Evolutionary conservation across 768 basidiomycete genomes (phyloP), one percentile per base, ranked within the genome.

Genomic region (Termitomyces sp.): DNA sequence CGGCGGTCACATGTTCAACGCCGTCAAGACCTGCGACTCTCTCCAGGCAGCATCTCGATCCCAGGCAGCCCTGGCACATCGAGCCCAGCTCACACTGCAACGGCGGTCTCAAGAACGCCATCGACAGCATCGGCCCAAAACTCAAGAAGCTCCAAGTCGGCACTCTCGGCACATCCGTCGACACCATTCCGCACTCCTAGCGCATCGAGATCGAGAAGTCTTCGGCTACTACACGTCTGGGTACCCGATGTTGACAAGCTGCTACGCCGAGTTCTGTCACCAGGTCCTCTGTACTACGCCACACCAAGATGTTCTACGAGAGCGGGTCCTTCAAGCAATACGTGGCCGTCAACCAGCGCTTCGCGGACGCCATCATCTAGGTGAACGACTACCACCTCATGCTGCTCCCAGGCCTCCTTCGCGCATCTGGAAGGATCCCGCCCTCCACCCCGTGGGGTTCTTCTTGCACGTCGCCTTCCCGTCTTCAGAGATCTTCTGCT

Each of bases 391-490:
- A 98, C 72, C 96, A 99, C 68, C 86, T 98, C 50, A 88, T 97
- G 78, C 86, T 98, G 50, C 83, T 97, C 9, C 96, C 96, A 1
- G 79, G 82, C 44, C 85, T 98, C 73, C 81, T 98, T 32, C 87
- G 95, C 51, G 79, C 85, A 61, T 79, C 73, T 24, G 77, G 70
- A 54, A 79, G 66, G 68, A 92, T 70, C 69, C 86, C 69, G 3
- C 67, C 74, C 1, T 76, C 78, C 20, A 83, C 85, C 83, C 86
- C 36, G 90, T 93, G 63, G 92, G 90, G 2, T 97, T 98, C 82
- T 98, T 98, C 80, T 83, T 97, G 73, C 96, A 98, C 69, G 94
- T 95, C 56, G 92, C 96, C 2, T 98, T 97, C 75, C 96, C 95
- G 3, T 89, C 86, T 42, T 93, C 91, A 26, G 96, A 98, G 72